phyloP scores from a whole-genome alignment of 345 rosid genomes.

The Sisymbrium altissimum region DNA sequence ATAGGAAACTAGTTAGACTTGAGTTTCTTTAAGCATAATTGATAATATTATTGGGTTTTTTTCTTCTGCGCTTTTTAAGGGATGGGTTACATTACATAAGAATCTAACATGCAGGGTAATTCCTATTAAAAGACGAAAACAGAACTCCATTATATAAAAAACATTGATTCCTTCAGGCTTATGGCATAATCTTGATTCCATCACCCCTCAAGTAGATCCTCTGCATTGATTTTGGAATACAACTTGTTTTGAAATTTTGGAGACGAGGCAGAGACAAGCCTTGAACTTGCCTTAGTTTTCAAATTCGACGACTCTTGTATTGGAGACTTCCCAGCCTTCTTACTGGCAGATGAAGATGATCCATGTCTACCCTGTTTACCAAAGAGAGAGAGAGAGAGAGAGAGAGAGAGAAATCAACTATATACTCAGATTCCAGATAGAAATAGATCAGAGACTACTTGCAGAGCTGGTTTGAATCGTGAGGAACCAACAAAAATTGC shows the following conservation, averaged over 20 bases:
- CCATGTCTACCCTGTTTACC: slow-evolving; percentile 53
- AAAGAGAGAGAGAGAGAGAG: not conserved
- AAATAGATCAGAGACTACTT: not conserved
- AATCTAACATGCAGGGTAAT: slow-evolving; percentile 6
- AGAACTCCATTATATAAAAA: slow-evolving; percentile 7
- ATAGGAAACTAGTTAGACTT: not conserved
- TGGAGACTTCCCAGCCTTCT: slow-evolving; percentile 44
- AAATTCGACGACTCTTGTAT: slow-evolving; percentile 6
- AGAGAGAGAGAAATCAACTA: slow-evolving; percentile 4
- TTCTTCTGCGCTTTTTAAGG: not conserved
- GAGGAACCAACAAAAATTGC: not conserved
- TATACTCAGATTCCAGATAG: slow-evolving; percentile 2
- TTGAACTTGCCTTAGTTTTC: slow-evolving; percentile 26
- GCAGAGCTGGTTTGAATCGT: not conserved
- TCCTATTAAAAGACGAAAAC: not conserved
- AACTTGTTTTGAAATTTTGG: slow-evolving; percentile 38
- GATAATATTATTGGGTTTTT: not conserved
- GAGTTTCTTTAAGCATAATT: not conserved
- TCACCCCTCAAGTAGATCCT: slow-evolving; percentile 31
- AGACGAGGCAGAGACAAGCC: slow-evolving; percentile 35
- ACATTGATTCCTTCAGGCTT: not conserved
- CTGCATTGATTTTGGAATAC: slow-evolving; percentile 38
- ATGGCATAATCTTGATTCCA: not conserved
- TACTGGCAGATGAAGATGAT: slow-evolving; percentile 45
- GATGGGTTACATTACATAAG: slow-evolving; percentile 23